Conservation (phyloP, 2,329 filamentous ascomycete species). For the Colletotrichum eremochloae region DNA sequence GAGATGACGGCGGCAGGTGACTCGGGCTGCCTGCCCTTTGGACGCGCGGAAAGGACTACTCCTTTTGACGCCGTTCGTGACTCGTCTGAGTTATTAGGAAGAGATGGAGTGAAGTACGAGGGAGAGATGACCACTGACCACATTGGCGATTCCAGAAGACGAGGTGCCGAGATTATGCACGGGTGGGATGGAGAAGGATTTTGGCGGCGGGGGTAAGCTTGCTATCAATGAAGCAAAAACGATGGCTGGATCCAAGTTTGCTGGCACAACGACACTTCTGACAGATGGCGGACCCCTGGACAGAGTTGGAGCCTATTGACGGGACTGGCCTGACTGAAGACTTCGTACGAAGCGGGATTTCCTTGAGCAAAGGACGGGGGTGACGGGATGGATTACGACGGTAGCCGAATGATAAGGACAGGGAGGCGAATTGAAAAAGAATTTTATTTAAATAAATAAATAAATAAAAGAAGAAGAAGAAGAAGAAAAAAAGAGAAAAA, state of each 20-base stretch:
- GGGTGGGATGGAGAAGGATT: background rate
- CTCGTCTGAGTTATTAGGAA: slow-evolving; percentile 31
- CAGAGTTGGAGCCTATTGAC: slow-evolving; percentile 6
- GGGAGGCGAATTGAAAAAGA: no score
- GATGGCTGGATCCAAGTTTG: slow-evolving; percentile 21
- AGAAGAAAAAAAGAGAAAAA: no score
- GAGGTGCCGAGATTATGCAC: slow-evolving; percentile 19
- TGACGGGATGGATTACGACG: no score
- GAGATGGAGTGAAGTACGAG: slow-evolving; percentile 1
- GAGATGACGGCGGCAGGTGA: slow-evolving; percentile 7
- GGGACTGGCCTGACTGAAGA: slow-evolving; percentile 25
- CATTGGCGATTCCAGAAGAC: background rate
- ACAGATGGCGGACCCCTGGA: slow-evolving; percentile 24
- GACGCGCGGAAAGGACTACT: slow-evolving; percentile 9
- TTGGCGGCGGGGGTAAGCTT: slow-evolving; percentile 32
- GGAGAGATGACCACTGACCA: slow-evolving; percentile 1
- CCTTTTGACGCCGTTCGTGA: slow-evolving; percentile 30
- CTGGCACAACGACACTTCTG: slow-evolving; percentile 2
- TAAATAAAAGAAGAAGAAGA: no score
- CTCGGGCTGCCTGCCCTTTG: slow-evolving; percentile 13
- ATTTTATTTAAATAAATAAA: no score
- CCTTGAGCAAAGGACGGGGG: background rate
- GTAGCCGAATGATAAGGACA: no score
- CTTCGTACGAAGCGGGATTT: background rate
- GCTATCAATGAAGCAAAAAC: slow-evolving; percentile 25